A percentile compares a stretch with the other conserved stretches of the same genome.
Conservation (phyloP, 1,139 yeast genomes). For the Pichia sp. region DNA sequence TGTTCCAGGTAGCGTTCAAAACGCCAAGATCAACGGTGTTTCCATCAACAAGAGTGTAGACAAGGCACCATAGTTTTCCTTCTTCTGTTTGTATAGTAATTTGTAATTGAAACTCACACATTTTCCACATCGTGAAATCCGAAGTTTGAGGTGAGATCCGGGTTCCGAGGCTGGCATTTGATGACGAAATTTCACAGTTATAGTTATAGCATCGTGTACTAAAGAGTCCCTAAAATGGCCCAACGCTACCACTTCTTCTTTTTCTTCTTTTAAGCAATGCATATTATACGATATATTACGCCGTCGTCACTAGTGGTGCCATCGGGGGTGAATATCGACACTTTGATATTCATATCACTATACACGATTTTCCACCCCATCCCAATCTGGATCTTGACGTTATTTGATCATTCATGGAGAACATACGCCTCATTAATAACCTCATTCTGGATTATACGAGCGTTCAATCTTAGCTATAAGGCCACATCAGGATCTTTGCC, state of each 20-base stretch:
- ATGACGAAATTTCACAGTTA: no score
- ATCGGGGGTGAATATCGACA: slow-evolving; percentile 17
- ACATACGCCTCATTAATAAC: slow-evolving; percentile 7
- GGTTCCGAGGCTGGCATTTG: no score
- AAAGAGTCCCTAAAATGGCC: background rate
- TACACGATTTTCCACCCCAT: slow-evolving; percentile 20
- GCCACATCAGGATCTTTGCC: background rate
- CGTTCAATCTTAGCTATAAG: slow-evolving; percentile 9
- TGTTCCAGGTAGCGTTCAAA: slow-evolving; percentile 66
- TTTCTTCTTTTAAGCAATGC: background rate
- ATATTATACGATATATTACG: slow-evolving; percentile 1
- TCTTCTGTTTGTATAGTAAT: no score
- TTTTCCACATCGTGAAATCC: no score
- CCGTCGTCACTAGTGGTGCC: slow-evolving; percentile 17
- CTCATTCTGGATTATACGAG: slow-evolving; percentile 18
- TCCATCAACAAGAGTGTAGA: slow-evolving; percentile 33
- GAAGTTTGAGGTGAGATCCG: no score
- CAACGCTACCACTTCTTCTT: background rate
- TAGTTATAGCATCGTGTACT: background rate
- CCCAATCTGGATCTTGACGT: slow-evolving; percentile 11
- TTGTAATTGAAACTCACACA: no score
- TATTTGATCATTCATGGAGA: background rate
- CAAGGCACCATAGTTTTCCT: slow-evolving; percentile 18
- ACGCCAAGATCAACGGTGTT: slow-evolving; percentile 63
- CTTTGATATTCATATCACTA: slow-evolving; percentile 14